A percentile compares a stretch with the other conserved stretches of the same genome.
Conservation (phyloP, 1,284 basidiomycete genomes). For the Peniophora sp. region DNA sequence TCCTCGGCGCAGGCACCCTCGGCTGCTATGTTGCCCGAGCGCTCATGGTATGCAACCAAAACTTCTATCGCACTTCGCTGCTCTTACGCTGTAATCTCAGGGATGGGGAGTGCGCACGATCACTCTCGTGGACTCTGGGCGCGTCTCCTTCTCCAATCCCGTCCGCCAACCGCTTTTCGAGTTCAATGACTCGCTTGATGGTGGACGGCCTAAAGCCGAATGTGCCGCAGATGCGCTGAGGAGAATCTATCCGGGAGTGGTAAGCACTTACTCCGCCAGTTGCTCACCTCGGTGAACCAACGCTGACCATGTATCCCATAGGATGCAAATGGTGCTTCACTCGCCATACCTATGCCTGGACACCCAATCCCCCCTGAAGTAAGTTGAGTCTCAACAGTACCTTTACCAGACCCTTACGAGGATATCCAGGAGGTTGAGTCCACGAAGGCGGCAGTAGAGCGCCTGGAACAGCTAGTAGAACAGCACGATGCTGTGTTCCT, state of each 20-base stretch:
- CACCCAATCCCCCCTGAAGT: conserved; percentile 65
- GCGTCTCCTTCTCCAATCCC: conserved; percentile 94
- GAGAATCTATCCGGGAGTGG: conserved; percentile 89
- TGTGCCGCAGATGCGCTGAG: conserved; percentile 85
- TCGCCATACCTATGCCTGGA: conserved; percentile 96
- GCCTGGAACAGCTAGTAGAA: conserved; percentile 73
- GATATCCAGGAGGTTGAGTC: conserved; percentile 29
- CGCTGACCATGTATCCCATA: conserved; percentile 21
- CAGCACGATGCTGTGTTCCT: conserved; percentile 88
- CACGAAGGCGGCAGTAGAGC: conserved; percentile 58
- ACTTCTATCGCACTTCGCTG: neutral
- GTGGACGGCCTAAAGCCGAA: conserved; percentile 89
- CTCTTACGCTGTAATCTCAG: conserved; percentile 29
- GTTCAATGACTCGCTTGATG: conserved; percentile 90
- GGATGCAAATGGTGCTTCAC: conserved; percentile 70
- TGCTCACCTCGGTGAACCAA: neutral
- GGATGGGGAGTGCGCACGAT: conserved; percentile 95
- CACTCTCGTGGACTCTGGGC: conserved; percentile 85
- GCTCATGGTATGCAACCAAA: conserved; percentile 64
- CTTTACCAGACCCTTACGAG: too few relatives aligned
- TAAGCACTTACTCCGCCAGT: conserved; percentile 32
- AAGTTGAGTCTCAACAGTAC: too few relatives aligned
- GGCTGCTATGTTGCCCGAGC: conserved; percentile 93
- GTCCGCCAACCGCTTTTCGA: conserved; percentile 95
- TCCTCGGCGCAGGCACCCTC: conserved; percentile 92